Evolutionary conservation across 305 asterid species (phyloP), one percentile per base, ranked within the genome.

Genomic region (Fraxinus xanthoxyloides): DNA sequence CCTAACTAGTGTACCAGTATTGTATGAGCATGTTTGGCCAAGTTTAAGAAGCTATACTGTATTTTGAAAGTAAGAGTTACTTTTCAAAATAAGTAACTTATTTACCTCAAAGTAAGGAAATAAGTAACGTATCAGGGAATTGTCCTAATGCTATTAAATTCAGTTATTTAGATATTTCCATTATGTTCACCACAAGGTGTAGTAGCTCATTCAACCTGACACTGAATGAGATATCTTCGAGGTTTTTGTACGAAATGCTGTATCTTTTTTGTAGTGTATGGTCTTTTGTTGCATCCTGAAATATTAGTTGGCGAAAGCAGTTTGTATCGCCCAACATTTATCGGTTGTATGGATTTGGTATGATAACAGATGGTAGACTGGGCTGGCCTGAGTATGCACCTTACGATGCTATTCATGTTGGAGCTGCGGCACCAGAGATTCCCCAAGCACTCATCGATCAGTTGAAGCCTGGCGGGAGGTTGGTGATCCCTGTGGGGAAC

Each of bases 401-500:
- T 13, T 95, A 93, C 23, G 96, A 95, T 80, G 96, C 97, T n/a
- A 95, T 95, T 84, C 98, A 95, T 54, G 99, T 95, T 79, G 99
- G 99, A 76, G 99, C 99, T 38, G 98, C 99, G 2, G 95, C 99
- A 74, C 85, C 90, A 4, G 98, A 96, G 87, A 92, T 94, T 75
- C 98, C 99, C 72, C 90, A 90, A 67, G 92, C 94, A 51, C 94
- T 96, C 31, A 80, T 94, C 4, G 93, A 94, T 78, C 98, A 96
- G 90, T 82, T 96, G 86, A 96, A 93, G 88, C 98, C 99, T 0
- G 99, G 99, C 6, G 98, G 99, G 54, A 90, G 98, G 90, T 80
- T 96, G 91, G 99, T 96, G 81, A 93, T 96, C 83, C 99, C 99
- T 2, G 99, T 96, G 48, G 99, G 98, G 76, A 89, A 90, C 54